A percentile compares a stretch with the other conserved stretches of the same genome.
phyloP scores from a whole-genome alignment of 2,329 filamentous ascomycete genomes.

The Cladophialophora chaetospira region DNA sequence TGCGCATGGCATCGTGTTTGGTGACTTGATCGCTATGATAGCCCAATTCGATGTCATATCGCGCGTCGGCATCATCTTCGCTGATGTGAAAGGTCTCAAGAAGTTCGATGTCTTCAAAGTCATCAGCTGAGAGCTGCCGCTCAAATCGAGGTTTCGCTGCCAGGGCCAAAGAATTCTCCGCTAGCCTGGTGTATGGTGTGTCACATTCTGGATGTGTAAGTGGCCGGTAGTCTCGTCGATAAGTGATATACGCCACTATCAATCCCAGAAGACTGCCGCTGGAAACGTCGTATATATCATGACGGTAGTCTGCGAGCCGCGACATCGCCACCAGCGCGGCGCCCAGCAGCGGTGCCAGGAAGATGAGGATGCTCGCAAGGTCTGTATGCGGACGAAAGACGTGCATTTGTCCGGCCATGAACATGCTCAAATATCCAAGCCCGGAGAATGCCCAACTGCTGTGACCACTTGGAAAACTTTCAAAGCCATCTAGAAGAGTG shows the following conservation, averaged over 20 bases:
- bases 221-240: conserved; percentile 61
- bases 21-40: not conserved
- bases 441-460: conserved; percentile 63
- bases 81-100: conserved; percentile 5
- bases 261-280: conserved; percentile 58
- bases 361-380: conserved; percentile 56
- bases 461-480: conserved; percentile 65
- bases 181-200: conserved; percentile 46
- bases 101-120: conserved; percentile 4
- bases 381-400: conserved; percentile 60
- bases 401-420: conserved; percentile 55
- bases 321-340: conserved; percentile 63
- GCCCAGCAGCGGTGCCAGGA: conserved; percentile 57
- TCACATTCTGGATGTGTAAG: conserved; percentile 52
- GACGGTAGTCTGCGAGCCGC: conserved; percentile 63
- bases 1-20: conserved; percentile 9
- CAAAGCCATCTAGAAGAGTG: conserved; percentile 64
- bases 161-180: conserved; percentile 6
- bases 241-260: conserved; percentile 58
- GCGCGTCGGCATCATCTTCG: not conserved
- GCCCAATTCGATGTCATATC: conserved; percentile 3
- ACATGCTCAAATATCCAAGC: conserved; percentile 58
- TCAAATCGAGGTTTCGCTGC: not conserved
- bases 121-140: not conserved
- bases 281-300: conserved; percentile 65